These are phyloP conservation scores for Tympanopsis confertula DNA, from an alignment of 2,329 filamentous ascomycete genomes.

Conservation along the genomic window DNA sequence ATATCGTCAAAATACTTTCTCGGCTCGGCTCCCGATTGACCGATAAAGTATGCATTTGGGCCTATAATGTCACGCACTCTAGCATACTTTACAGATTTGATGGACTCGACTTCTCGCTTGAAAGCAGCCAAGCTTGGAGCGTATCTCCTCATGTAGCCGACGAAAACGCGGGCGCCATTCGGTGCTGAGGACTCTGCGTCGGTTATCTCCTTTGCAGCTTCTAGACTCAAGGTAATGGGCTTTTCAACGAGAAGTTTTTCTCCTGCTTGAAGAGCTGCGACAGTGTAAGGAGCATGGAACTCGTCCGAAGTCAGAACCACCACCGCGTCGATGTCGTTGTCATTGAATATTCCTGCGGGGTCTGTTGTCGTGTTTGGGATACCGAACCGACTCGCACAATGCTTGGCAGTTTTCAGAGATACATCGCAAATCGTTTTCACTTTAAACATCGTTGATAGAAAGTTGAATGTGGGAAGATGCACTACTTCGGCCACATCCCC, in stretches of 20 bases:
- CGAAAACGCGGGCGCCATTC: constrained; percentile 28
- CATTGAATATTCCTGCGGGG: constrained; percentile 19
- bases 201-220: constrained; percentile 26
- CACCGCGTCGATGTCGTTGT: constrained; percentile 29
- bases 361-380: constrained; percentile 13
- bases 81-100: too few relatives aligned
- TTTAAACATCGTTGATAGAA: too few relatives aligned
- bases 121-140: constrained; percentile 36
- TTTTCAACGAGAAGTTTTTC: constrained; percentile 45
- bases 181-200: constrained; percentile 27
- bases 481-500: too few relatives aligned
- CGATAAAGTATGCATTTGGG: too few relatives aligned
- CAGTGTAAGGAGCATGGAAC: constrained; percentile 31
- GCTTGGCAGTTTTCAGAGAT: too few relatives aligned
- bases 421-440: too few relatives aligned
- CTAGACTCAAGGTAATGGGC: constrained; percentile 32
- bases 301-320: constrained; percentile 34
- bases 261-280: constrained; percentile 30
- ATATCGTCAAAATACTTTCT: too few relatives aligned
- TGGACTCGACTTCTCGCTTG: constrained; percentile 29
- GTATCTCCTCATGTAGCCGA: constrained; percentile 43
- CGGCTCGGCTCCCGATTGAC: too few relatives aligned
- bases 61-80: too few relatives aligned
- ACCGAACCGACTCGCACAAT: constrained; percentile 8
- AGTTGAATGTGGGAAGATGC: too few relatives aligned